Evolutionary conservation across 495 filamentous ascomycete genomes (phyloP).

Genomic region (Daldinia loculata): DNA sequence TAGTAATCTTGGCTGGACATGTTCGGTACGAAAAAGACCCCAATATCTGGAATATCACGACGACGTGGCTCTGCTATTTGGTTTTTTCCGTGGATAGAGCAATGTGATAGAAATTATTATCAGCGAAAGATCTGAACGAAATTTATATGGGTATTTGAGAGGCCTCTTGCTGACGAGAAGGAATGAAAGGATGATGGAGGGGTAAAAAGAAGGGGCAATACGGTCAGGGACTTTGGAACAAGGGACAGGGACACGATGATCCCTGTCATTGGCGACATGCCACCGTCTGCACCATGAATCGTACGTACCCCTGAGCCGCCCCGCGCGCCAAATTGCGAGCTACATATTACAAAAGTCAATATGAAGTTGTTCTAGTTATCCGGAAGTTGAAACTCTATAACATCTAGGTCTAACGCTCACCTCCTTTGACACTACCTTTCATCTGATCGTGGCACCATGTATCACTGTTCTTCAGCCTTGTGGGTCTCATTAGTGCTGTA

Average conservation of each 20-base stretch:
- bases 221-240: neutral
- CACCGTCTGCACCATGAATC: neutral
- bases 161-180: conserved; percentile 6
- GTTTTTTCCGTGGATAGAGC: too few relatives aligned
- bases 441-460: neutral
- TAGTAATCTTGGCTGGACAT: conserved; percentile 46
- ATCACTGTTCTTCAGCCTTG: neutral
- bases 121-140: neutral
- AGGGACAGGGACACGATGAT: neutral
- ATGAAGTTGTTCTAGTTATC: neutral
- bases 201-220: conserved; percentile 2
- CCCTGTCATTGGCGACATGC: neutral
- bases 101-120: too few relatives aligned
- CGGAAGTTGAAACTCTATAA: neutral
- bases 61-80: too few relatives aligned
- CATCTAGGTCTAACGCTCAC: neutral
- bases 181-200: neutral
- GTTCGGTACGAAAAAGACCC: neutral
- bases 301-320: neutral
- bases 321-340: neutral
- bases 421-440: neutral
- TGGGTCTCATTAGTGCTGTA: neutral
- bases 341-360: neutral
- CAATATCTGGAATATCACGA: neutral
- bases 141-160: conserved; percentile 1